These are phyloP conservation scores for Arthromyces matolae DNA, from an alignment of 768 basidiomycete genomes.

Conservation along the genomic window DNA sequence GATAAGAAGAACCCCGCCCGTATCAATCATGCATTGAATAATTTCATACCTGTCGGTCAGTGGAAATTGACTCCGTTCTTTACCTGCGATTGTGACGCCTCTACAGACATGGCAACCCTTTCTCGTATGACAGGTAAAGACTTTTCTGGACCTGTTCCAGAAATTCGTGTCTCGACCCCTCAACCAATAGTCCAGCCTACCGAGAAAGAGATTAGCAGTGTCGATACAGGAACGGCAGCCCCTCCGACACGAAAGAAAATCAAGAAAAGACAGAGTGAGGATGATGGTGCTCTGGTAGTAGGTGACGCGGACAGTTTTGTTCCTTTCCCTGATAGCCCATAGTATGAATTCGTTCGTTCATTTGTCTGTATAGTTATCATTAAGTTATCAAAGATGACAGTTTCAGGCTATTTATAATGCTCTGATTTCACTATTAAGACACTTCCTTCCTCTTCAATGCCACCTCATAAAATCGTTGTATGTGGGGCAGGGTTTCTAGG, in stretches of 20 bases:
- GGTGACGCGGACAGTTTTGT: constrained; percentile 33
- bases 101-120: constrained; percentile 64
- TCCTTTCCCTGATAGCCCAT: constrained; percentile 16
- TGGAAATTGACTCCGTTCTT: constrained; percentile 4
- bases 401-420: not conserved
- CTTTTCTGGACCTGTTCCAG: constrained; percentile 77
- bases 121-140: constrained; percentile 83
- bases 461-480: constrained; percentile 38
- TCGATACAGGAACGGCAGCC: constrained; percentile 13
- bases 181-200: constrained; percentile 22
- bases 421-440: not conserved
- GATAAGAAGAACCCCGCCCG: constrained; percentile 77
- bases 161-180: constrained; percentile 47
- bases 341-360: too few species aligned
- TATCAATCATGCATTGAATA: constrained; percentile 72
- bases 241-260: constrained; percentile 15
- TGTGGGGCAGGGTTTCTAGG: constrained; percentile 65
- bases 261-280: constrained; percentile 25
- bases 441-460: not conserved
- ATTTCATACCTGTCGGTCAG: constrained; percentile 73
- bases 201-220: constrained; percentile 9
- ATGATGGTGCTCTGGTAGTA: constrained; percentile 35
- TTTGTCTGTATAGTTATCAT: constrained; percentile 2
- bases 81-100: not conserved
- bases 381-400: not conserved